phyloP scores from a whole-genome alignment of 345 rosid genomes.

The Camelina laxa region DNA sequence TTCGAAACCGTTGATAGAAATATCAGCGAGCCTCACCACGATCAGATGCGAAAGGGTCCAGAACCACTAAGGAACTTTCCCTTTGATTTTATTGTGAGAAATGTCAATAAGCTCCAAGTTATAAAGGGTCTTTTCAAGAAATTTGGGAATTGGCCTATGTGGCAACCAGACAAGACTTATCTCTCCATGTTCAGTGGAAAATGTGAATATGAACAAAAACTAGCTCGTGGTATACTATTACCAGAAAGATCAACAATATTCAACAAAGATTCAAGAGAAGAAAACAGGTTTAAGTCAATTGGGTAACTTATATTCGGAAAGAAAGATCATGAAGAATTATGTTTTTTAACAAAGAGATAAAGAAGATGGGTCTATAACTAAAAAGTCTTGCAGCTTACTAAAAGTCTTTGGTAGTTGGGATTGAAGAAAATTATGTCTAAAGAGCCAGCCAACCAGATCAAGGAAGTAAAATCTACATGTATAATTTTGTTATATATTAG shows the following conservation, averaged over 20 bases:
- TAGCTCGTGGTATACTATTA: background rate
- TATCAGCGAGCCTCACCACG: background rate
- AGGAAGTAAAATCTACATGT: no score
- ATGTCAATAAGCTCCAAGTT: background rate
- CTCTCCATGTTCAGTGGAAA: background rate
- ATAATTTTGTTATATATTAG: no score
- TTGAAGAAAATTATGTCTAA: no score
- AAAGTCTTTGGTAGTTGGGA: no score
- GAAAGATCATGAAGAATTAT: no score
- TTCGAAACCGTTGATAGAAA: background rate
- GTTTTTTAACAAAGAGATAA: no score
- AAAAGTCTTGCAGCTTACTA: no score
- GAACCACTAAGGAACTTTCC: background rate
- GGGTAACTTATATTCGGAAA: slow-evolving; percentile 5
- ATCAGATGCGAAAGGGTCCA: background rate
- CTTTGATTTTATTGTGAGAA: background rate
- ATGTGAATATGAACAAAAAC: background rate
- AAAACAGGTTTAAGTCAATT: background rate
- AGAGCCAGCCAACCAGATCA: no score
- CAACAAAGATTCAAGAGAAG: background rate
- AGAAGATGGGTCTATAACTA: no score
- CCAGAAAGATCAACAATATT: background rate
- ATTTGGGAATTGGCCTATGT: background rate
- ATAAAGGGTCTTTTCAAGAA: background rate
- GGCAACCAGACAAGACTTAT: background rate